Conservation (phyloP, 2,329 filamentous ascomycete species). For the Arthrobotrys conoides region DNA sequence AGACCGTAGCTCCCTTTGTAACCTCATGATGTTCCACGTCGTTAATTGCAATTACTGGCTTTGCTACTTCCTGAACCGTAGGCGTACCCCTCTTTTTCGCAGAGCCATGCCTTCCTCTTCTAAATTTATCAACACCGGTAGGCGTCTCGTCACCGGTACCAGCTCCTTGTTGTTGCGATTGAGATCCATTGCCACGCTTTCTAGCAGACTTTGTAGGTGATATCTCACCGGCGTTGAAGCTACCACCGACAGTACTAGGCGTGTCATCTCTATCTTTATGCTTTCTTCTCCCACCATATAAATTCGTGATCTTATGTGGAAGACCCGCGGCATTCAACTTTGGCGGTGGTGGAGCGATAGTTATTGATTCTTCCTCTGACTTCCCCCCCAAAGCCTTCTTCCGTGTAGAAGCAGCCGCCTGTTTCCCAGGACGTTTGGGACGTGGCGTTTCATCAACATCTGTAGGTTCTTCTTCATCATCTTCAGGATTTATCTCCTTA, state of each 20-base stretch:
- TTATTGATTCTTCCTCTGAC: constrained; percentile 46
- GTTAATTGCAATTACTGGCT: constrained; percentile 36
- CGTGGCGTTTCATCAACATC: constrained; percentile 41
- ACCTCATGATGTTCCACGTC: constrained; percentile 18
- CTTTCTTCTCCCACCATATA: constrained; percentile 54
- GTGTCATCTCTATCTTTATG: constrained; percentile 54
- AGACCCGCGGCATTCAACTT: constrained; percentile 1
- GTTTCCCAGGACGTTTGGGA: constrained; percentile 1
- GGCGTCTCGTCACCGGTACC: constrained; percentile 11
- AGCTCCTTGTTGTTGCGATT: background rate
- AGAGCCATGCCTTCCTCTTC: constrained; percentile 47
- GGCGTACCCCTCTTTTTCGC: constrained; percentile 38
- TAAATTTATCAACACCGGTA: constrained; percentile 53
- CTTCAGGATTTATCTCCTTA: constrained; percentile 9
- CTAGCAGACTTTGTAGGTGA: constrained; percentile 37
- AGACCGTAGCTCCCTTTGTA: constrained; percentile 14
- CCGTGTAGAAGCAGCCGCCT: constrained; percentile 4
- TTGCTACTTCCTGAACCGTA: constrained; percentile 9
- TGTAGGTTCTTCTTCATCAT: constrained; percentile 22
- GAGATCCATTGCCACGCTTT: constrained; percentile 19
- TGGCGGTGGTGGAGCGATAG: background rate
- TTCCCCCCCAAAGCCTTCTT: constrained; percentile 6
- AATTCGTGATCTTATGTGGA: constrained; percentile 47
- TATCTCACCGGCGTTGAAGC: constrained; percentile 12
- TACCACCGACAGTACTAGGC: constrained; percentile 34